Conservation (phyloP, 2,329 filamentous ascomycete species). For the Ceratocystis destructans region DNA sequence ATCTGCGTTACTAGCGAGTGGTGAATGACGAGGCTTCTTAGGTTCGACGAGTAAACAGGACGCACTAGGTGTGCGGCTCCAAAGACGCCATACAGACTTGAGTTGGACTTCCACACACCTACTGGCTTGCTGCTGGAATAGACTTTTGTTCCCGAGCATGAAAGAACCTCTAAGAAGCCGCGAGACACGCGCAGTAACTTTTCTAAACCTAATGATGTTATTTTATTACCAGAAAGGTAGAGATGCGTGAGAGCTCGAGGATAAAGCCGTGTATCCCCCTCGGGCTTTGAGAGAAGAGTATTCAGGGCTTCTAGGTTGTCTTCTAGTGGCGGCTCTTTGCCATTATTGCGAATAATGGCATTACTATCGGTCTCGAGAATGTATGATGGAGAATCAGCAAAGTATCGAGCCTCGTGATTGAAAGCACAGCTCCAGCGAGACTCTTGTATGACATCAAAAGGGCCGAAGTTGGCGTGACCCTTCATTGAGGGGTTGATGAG, state of each 20-base stretch:
- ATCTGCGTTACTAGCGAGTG: constrained; percentile 47
- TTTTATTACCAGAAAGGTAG: constrained; percentile 36
- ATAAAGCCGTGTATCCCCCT: constrained; percentile 16
- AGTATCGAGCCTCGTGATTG: constrained; percentile 34
- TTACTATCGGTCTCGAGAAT: constrained; percentile 14
- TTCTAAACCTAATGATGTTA: constrained; percentile 34
- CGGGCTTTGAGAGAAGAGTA: constrained; percentile 22
- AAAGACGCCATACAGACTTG: constrained; percentile 32
- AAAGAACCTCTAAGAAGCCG: constrained; percentile 39
- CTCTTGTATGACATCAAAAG: constrained; percentile 35
- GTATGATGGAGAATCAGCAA: constrained; percentile 37
- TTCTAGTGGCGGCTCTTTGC: constrained; percentile 23
- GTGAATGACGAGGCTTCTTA: constrained; percentile 41
- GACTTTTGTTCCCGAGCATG: constrained; percentile 18
- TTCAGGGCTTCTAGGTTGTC: constrained; percentile 25
- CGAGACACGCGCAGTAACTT: constrained; percentile 31
- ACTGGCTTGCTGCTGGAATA: constrained; percentile 1
- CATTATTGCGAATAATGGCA: constrained; percentile 23
- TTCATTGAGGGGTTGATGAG: constrained; percentile 24
- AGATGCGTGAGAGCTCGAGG: constrained; percentile 37
- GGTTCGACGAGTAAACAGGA: constrained; percentile 39
- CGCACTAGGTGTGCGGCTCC: constrained; percentile 37
- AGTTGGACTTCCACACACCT: constrained; percentile 26
- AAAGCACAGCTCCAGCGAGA: constrained; percentile 34
- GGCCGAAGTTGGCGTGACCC: constrained; percentile 29